A percentile compares a stretch with the other conserved stretches of the same genome.
Evolutionary conservation across 345 rosid species (phyloP).

Genomic region (Camelina sativa): DNA sequence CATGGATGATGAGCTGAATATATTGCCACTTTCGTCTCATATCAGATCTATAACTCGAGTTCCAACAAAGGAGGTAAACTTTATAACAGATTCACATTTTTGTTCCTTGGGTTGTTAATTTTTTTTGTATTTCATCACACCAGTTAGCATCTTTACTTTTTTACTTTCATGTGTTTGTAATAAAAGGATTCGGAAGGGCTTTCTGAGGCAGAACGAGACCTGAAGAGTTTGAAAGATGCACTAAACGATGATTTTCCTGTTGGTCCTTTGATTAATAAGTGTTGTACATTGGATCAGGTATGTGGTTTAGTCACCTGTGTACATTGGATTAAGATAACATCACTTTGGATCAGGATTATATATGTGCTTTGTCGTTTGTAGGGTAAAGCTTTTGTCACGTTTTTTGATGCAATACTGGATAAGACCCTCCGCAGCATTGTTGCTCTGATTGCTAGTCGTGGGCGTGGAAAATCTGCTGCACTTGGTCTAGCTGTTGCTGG

Average conservation of each 20-base stretch:
- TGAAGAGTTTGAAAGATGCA: conserved; percentile 84
- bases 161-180: conserved; percentile 24
- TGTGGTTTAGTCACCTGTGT: conserved; percentile 28
- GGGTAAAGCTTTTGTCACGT: conserved; percentile 93
- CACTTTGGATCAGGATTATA: conserved; percentile 59
- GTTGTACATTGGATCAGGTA: conserved; percentile 98
- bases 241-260: conserved; percentile 83
- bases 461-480: conserved; percentile 98
- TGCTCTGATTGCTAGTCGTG: conserved; percentile 96
- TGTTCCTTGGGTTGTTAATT: not conserved
- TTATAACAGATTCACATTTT: conserved; percentile 15
- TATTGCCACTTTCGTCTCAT: conserved; percentile 93
- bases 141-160: conserved; percentile 6
- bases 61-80: conserved; percentile 70
- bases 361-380: conserved; percentile 39
- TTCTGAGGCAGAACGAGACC: conserved; percentile 78
- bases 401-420: conserved; percentile 92
- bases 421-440: conserved; percentile 79
- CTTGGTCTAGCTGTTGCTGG: conserved; percentile 93
- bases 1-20: conserved; percentile 94
- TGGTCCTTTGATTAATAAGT: conserved; percentile 88
- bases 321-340: conserved; percentile 57
- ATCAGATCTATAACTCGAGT: conserved; percentile 71
- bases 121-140: conserved; percentile 8
- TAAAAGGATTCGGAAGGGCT: conserved; percentile 85